Conservation (phyloP, 2,329 filamentous ascomycete species). For the Sclerotinia spermophila region DNA sequence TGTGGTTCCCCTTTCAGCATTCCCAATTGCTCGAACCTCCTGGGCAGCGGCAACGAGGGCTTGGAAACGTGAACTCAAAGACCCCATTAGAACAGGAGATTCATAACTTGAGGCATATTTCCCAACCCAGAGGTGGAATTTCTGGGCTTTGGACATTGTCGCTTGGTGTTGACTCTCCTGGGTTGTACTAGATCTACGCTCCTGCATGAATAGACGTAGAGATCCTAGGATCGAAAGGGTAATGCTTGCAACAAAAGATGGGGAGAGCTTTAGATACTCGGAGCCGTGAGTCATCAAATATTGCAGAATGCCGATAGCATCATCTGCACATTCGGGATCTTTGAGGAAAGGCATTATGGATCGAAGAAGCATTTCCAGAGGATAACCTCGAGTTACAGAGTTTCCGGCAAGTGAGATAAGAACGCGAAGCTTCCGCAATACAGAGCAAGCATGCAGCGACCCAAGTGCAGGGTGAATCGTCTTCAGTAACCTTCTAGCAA, state of each 20-base stretch:
- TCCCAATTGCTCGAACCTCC: slow-evolving; percentile 63
- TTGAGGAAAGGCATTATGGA: slow-evolving; percentile 74
- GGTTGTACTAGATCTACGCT: slow-evolving; percentile 72
- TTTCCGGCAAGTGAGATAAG: slow-evolving; percentile 74
- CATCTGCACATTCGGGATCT: slow-evolving; percentile 83
- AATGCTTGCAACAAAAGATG: slow-evolving; percentile 78
- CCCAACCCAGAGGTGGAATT: slow-evolving; percentile 76
- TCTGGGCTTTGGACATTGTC: slow-evolving; percentile 70
- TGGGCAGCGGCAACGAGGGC: slow-evolving; percentile 66
- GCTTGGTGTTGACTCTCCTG: slow-evolving; percentile 78
- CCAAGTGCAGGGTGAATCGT: slow-evolving; percentile 80
- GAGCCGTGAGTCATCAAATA: slow-evolving; percentile 73
- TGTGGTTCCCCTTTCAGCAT: slow-evolving; percentile 63
- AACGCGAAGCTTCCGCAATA: slow-evolving; percentile 81
- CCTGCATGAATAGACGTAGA: slow-evolving; percentile 70
- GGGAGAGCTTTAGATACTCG: slow-evolving; percentile 58
- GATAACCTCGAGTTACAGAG: slow-evolving; percentile 72
- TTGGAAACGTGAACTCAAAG: slow-evolving; percentile 56
- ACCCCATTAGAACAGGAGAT: slow-evolving; percentile 40
- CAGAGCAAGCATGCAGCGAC: slow-evolving; percentile 78
- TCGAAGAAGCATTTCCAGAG: slow-evolving; percentile 84
- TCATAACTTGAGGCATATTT: slow-evolving; percentile 63
- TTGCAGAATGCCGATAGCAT: slow-evolving; percentile 80
- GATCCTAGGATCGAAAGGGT: slow-evolving; percentile 76
- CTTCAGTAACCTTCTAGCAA: slow-evolving; percentile 75